Base-by-base conservation (phyloP, 805 yeast genomes). In the Pichia membranifaciens region DNA sequence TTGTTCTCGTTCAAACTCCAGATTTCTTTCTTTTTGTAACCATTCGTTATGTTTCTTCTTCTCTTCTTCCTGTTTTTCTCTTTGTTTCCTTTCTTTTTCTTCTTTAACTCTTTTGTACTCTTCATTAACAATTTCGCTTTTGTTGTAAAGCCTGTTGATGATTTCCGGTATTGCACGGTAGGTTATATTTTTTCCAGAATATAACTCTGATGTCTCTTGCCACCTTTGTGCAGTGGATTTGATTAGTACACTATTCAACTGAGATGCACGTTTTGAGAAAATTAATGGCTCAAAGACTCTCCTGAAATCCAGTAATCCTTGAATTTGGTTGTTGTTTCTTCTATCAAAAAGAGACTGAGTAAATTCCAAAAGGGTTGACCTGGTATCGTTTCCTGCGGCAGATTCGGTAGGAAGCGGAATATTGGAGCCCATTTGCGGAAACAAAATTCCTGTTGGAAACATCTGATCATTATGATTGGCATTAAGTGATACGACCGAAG, bases 171-270 rank as follows among this genome's bases (percentile, higher is more conserved):
- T 60, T n/a, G 38, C 45, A 25, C 55, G 44, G 41, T 38, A 47
- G 4, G 47, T 37, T 20, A 43, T 34, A 6, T 43, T 47, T 18
- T 44, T 38, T 9, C 47, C 74, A 53, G 74, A 74, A 51, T 78
- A 76, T 65, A 79, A 67, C 16, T 71, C 66, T 33, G 74, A 66
- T 6, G 76, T 72, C 38, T 83, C 85, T 34, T 66, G 65, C 93
- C 95, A 87, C 54, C 96, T 72, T 43, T 80, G 82, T 13, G 68
- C 63, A 0, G 93, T 81, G 2, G 64, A 56, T 40, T 59, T 59
- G 16, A 61, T 46, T 2, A 43, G 17, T 31, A 49, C 52, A 4
- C 49, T 46, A 43, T 55, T 59, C 8, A 57, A 56, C 38, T 48
- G 58, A 32, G 54, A 18, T 21, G 34, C 44, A 6, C 41, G 44